phyloP scores from a whole-genome alignment of 1,284 basidiomycete species.

The Bjerkandera adusta region DNA sequence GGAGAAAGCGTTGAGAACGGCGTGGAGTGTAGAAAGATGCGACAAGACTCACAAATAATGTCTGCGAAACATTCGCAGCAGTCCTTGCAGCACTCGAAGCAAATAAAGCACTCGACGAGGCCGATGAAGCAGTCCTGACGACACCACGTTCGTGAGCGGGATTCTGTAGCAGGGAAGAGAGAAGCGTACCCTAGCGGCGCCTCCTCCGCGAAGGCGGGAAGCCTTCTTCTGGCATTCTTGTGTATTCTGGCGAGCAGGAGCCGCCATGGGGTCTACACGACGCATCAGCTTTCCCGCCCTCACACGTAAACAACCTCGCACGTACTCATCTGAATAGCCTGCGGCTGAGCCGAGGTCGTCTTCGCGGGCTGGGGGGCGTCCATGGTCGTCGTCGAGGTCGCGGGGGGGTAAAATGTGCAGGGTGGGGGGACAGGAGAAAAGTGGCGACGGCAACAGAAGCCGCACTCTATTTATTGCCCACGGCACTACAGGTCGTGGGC shows the following conservation, averaged over 20 bases:
- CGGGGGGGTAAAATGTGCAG: no score
- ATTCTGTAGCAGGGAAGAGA: neutral
- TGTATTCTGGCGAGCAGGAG: conserved; percentile 29
- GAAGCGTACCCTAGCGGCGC: conserved; percentile 49
- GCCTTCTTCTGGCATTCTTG: conserved; percentile 41
- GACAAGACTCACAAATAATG: conserved; percentile 43
- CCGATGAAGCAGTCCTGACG: conserved; percentile 60
- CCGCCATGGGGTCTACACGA: conserved; percentile 38
- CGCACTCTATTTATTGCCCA: no score
- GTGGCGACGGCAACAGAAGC: no score
- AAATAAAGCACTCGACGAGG: conserved; percentile 58
- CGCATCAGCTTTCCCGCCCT: neutral
- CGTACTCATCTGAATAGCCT: conserved; percentile 55
- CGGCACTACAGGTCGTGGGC: no score
- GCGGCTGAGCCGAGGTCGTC: conserved; percentile 46
- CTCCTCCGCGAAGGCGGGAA: conserved; percentile 57
- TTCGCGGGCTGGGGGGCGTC: conserved; percentile 36
- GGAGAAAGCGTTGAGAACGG: neutral
- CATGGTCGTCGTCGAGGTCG: no score
- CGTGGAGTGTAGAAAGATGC: neutral
- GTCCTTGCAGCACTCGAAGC: conserved; percentile 50
- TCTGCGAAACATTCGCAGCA: conserved; percentile 44
- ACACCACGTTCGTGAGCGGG: conserved; percentile 13
- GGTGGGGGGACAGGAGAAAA: no score
- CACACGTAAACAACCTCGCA: conserved; percentile 9